phyloP scores from a whole-genome alignment of 2,329 filamentous ascomycete genomes.

The Aspergillus sp. region DNA sequence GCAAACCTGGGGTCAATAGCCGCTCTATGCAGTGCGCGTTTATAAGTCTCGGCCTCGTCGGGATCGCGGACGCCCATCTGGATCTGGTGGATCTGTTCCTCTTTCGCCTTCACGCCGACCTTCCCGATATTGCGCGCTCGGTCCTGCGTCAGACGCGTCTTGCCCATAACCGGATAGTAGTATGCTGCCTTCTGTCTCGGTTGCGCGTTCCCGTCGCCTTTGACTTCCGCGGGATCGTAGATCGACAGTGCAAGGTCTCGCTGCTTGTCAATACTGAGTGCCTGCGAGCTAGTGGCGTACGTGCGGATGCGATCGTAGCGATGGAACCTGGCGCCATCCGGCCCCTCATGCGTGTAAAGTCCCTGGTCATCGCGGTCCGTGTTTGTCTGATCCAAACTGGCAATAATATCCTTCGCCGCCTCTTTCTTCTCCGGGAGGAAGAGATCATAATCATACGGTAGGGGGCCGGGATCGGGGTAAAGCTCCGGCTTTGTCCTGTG shows the following conservation, averaged over 20 bases:
- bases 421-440: conserved; percentile 45
- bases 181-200: conserved; percentile 47
- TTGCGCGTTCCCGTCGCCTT: conserved; percentile 8
- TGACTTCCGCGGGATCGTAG: conserved; percentile 39
- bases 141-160: conserved; percentile 46
- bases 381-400: conserved; percentile 46
- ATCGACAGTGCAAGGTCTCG: conserved; percentile 51
- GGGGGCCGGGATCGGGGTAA: conserved; percentile 43
- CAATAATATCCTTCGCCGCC: conserved; percentile 43
- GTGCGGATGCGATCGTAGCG: conserved; percentile 49
- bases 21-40: conserved; percentile 36
- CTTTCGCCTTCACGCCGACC: conserved; percentile 31
- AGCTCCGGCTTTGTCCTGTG: conserved; percentile 41
- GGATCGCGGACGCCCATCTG: conserved; percentile 45
- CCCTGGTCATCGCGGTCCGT: conserved; percentile 44
- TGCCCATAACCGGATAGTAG: conserved; percentile 52
- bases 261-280: conserved; percentile 43
- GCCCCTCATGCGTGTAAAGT: conserved; percentile 38
- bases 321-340: conserved; percentile 40
- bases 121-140: conserved; percentile 35
- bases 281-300: conserved; percentile 51
- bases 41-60: conserved; percentile 40
- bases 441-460: conserved; percentile 51
- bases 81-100: conserved; percentile 44
- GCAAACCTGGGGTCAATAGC: conserved; percentile 38